Base-by-base conservation (phyloP, 2,329 filamentous ascomycete species). In the Canariomyces notabilis region DNA sequence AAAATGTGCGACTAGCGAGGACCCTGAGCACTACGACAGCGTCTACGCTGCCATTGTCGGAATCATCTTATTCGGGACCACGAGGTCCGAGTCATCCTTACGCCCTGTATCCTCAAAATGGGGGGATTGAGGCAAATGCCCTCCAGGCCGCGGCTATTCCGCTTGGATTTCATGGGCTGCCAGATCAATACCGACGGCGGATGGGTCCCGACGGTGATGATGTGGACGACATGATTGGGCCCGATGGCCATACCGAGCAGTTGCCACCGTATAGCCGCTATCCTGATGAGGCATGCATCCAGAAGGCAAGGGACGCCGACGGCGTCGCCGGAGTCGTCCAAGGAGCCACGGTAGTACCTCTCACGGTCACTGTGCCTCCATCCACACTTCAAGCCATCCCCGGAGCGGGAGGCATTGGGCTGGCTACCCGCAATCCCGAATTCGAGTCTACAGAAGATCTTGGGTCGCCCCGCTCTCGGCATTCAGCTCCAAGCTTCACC, bases 231-330 rank as follows among this genome's bases (percentile, higher is more conserved):
- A 80, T 96, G 44, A 84, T 96, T 42, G 89, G 89, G 1, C 87
- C 86, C 0, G 82, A 95, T 59, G 90, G 90, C 1, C 89, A 96
- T 61, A 84, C 86, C 1, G 91, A 97, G 65, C 88, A 95, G 64
- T 71, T 96, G 15, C 91, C 91, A 11, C 91, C 91, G 1, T 97
- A 97, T 62, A 87, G 88, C 12, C 77, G 89, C 63, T 96, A 94
- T 65, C 88, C 90, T 2, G 87, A 94, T 42, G 85, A 88, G 46
- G 72, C 72, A 0, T 83, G 67, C 65, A 76, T 61, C 61, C 77
- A 64, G 72, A 89, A 77, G 59, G 64, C 68, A 39, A 56, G 64
- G 15, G 61, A 64, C 16, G 54, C 61, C n/a, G 56, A 58, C 19
- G 57, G 39, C 6, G 4, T 38, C 6, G 9, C 31, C 4, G 37